Conservation (phyloP, 768 basidiomycete genomes). For the Termitomyces sp. region DNA sequence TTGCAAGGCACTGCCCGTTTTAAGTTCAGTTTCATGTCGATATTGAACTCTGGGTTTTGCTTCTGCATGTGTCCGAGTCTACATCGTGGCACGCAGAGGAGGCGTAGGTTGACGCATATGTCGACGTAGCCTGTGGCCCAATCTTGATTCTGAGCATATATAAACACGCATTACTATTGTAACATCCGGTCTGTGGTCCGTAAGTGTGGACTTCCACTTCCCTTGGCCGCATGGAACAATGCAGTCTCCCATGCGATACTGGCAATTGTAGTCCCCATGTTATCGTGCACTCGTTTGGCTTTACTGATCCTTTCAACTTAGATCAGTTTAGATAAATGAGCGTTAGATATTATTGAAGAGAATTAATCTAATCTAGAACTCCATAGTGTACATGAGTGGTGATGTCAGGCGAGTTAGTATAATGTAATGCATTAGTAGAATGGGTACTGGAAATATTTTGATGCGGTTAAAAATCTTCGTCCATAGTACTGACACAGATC, state of each 20-base stretch:
- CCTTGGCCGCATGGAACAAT: too few species aligned
- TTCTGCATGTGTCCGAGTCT: too few species aligned
- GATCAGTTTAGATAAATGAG: not conserved
- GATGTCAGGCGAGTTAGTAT: not conserved
- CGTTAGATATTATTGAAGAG: not conserved
- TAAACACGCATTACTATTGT: too few species aligned
- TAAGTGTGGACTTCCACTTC: too few species aligned
- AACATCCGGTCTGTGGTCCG: too few species aligned
- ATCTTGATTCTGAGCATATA: too few species aligned
- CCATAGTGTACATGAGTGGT: not conserved
- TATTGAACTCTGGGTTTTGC: too few species aligned
- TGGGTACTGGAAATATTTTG: not conserved
- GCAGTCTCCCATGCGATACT: not conserved
- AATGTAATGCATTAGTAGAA: not conserved
- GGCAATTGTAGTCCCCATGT: not conserved
- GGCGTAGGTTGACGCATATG: too few species aligned
- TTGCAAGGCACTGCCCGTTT: too few species aligned
- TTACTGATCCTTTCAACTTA: not conserved
- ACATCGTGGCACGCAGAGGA: too few species aligned
- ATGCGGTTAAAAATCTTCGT: constrained; percentile 8
- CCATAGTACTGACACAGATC: constrained; percentile 5
- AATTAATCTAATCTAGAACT: not conserved
- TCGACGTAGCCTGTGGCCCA: too few species aligned
- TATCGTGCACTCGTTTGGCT: not conserved
- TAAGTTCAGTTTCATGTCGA: too few species aligned